Conservation (phyloP, 805 yeast genomes). For the Yarrowia keelungensis region DNA sequence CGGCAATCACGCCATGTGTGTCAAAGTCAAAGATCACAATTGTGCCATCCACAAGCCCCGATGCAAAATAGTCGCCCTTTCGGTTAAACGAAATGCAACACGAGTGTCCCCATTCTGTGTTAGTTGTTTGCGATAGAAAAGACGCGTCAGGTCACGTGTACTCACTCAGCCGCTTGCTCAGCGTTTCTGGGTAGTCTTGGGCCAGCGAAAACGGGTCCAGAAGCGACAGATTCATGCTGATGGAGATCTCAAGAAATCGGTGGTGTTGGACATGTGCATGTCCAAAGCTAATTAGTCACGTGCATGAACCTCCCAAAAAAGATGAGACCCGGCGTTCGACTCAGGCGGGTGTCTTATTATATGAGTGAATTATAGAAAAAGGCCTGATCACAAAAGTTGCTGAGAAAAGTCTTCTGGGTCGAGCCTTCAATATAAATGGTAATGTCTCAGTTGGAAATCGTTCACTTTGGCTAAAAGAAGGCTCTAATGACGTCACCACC, state of each 20-base stretch:
- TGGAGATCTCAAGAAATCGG: conserved; percentile 1
- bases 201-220: conserved; percentile 91
- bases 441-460: no score
- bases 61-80: conserved; percentile 85
- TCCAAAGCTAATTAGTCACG: neutral
- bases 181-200: conserved; percentile 87
- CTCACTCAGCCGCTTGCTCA: conserved; percentile 66
- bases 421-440: no score
- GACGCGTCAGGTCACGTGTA: neutral
- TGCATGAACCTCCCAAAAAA: neutral
- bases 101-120: conserved; percentile 54
- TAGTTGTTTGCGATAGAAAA: neutral
- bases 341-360: no score
- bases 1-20: conserved; percentile 63
- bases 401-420: no score
- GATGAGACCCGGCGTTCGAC: no score
- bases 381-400: no score
- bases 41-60: conserved; percentile 77
- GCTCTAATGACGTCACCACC: no score
- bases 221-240: conserved; percentile 73
- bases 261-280: conserved; percentile 13
- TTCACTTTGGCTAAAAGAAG: no score
- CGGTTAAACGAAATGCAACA: conserved; percentile 72
- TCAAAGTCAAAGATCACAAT: conserved; percentile 77
- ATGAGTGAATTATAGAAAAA: no score